A percentile compares a stretch with the other conserved stretches of the same genome.
Evolutionary conservation across 129 eudicot genomes (phyloP).

Genomic region (Daucus carota): DH1_v3.0 NC_030383.2:5056001-5056500

Average conservation of each 20-base stretch:
- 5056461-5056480: neutral
- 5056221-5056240: constrained; percentile 54
- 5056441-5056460: too few relatives aligned
- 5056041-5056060: constrained; percentile 42
- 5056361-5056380: constrained; percentile 69
- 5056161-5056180: constrained; percentile 74
- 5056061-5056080: neutral
- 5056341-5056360: constrained; percentile 50
- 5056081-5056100: neutral
- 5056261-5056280: constrained; percentile 66
- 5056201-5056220: constrained; percentile 93
- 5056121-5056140: neutral
- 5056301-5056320: constrained; percentile 58
- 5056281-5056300: constrained; percentile 50
- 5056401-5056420: constrained; percentile 36
- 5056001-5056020: constrained; percentile 77
- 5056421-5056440: neutral
- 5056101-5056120: too few relatives aligned
- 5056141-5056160: constrained; percentile 69
- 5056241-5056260: constrained; percentile 45
- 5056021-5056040: constrained; percentile 72
- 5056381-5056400: constrained; percentile 87
- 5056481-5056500: too few relatives aligned
- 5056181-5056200: constrained; percentile 42
- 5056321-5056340: constrained; percentile 76